These are phyloP conservation scores for Leonotis leonurus DNA, from an alignment of 257 asterid species.

Conservation along the genomic window DNA sequence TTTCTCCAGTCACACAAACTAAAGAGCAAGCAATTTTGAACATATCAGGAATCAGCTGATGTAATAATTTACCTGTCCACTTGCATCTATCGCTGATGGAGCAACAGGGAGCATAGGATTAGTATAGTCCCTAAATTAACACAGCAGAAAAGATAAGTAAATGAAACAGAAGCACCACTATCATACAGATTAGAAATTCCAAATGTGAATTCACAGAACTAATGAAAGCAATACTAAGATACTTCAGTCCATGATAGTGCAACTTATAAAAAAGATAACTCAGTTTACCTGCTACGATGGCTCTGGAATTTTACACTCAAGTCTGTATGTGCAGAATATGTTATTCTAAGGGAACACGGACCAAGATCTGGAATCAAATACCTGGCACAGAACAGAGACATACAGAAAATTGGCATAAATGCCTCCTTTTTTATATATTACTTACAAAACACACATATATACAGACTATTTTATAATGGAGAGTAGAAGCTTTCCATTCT, in stretches of 20 bases:
- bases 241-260: constrained; percentile 3
- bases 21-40: neutral
- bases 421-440: neutral
- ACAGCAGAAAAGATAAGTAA: constrained; percentile 2
- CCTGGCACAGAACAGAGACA: constrained; percentile 33
- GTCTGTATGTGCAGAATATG: constrained; percentile 94
- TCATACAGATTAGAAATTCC: neutral
- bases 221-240: neutral
- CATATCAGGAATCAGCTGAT: constrained; percentile 6
- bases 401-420: constrained; percentile 15
- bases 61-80: constrained; percentile 66
- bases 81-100: constrained; percentile 89
- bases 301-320: constrained; percentile 92
- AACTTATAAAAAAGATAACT: neutral
- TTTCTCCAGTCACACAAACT: neutral
- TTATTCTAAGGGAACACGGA: constrained; percentile 78
- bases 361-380: constrained; percentile 88
- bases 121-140: constrained; percentile 76
- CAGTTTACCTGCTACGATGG: constrained; percentile 67
- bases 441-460: neutral
- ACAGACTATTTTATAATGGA: neutral
- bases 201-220: neutral
- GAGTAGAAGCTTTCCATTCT: too few species aligned
- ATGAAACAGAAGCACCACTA: too few species aligned
- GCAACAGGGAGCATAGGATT: constrained; percentile 90